These are phyloP conservation scores for Carex myosuroides DNA, from an alignment of 176 grass and related monocot genomes.

Conservation along the genomic window DNA sequence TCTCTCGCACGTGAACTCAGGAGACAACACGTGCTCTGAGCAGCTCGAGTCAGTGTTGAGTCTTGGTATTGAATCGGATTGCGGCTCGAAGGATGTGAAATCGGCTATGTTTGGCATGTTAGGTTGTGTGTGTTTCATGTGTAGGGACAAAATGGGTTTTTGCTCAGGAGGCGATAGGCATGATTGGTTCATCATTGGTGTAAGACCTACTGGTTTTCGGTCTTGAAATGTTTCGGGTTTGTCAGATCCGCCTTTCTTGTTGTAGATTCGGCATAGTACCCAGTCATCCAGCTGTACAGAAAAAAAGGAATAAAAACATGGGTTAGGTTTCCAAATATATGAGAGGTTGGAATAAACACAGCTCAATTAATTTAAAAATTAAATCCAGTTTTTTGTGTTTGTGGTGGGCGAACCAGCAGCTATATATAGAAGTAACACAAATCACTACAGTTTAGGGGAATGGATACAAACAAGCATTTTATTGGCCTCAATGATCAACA, in stretches of 20 bases:
- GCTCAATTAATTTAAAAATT: background rate
- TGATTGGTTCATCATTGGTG: background rate
- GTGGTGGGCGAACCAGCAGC: background rate
- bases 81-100: slow-evolving; percentile 60
- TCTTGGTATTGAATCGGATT: slow-evolving; percentile 81
- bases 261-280: slow-evolving; percentile 95
- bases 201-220: slow-evolving; percentile 28
- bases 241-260: slow-evolving; percentile 73
- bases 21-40: slow-evolving; percentile 84
- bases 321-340: background rate
- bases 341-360: background rate
- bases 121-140: slow-evolving; percentile 7
- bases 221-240: slow-evolving; percentile 14
- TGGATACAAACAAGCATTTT: too few relatives aligned
- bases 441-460: background rate
- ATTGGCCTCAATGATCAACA: background rate
- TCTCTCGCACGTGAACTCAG: slow-evolving; percentile 54
- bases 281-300: slow-evolving; percentile 73
- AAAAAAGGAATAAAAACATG: background rate
- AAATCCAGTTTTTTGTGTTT: background rate
- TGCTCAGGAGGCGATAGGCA: slow-evolving; percentile 49
- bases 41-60: slow-evolving; percentile 93
- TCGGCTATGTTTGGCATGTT: slow-evolving; percentile 33
- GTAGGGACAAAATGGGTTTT: slow-evolving; percentile 33
- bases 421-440: background rate